Conservation (phyloP, 768 basidiomycete genomes). For the Pleurotus djamor region DNA sequence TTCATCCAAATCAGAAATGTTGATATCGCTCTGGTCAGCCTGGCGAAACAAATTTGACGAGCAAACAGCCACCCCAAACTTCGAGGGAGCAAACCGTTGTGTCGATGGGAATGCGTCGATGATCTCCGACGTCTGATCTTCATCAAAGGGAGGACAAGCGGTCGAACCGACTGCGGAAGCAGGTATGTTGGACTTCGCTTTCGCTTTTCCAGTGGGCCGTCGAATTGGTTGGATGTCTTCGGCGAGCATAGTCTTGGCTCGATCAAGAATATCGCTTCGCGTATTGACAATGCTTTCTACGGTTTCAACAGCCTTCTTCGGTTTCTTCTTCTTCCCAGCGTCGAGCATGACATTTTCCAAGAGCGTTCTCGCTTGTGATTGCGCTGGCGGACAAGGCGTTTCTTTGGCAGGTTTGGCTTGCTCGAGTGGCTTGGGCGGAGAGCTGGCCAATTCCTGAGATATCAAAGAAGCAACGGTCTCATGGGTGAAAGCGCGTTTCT, state of each 20-base stretch:
- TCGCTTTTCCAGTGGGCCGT: too few species aligned
- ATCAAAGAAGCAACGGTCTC: constrained; percentile 57
- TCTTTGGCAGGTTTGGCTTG: constrained; percentile 14
- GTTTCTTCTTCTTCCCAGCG: constrained; percentile 43
- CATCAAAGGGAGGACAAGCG: constrained; percentile 5
- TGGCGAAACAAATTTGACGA: constrained; percentile 2
- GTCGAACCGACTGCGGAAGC: too few species aligned
- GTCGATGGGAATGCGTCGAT: constrained; percentile 17
- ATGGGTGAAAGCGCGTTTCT: constrained; percentile 49
- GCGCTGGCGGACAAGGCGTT: too few species aligned
- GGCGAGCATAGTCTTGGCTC: constrained; percentile 30
- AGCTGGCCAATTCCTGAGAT: constrained; percentile 39
- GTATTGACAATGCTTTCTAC: constrained; percentile 46
- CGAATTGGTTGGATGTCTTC: too few species aligned
- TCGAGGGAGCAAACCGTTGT: constrained; percentile 28
- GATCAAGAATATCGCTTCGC: constrained; percentile 37
- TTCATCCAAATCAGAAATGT: neutral
- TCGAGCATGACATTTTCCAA: constrained; percentile 50
- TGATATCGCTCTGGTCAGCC: constrained; percentile 1
- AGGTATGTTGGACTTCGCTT: too few species aligned
- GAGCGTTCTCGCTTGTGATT: constrained; percentile 26
- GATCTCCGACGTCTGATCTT: constrained; percentile 10
- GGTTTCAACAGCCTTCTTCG: constrained; percentile 32
- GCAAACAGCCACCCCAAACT: constrained; percentile 15
- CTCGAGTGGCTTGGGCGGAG: constrained; percentile 14